A percentile compares a stretch with the other conserved stretches of the same genome.
These are phyloP conservation scores for Trametes sanguinea DNA, from an alignment of 768 basidiomycete species.

Conservation along the genomic window DNA sequence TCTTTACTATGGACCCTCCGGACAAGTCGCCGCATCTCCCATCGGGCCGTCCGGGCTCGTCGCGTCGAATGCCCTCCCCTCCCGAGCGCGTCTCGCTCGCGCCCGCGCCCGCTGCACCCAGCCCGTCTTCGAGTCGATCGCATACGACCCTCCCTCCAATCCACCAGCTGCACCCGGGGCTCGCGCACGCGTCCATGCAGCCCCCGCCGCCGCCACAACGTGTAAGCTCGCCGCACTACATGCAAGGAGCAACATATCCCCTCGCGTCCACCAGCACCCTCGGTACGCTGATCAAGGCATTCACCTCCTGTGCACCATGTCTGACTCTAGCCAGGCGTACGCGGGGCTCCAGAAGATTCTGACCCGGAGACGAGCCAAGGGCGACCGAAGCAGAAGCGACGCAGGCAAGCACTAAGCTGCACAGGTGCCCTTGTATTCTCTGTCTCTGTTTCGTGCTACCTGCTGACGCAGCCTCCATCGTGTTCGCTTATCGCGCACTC, in stretches of 20 bases:
- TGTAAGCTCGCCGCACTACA: conserved; percentile 23
- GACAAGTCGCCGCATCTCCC: conserved; percentile 38
- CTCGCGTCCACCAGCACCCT: conserved; percentile 24
- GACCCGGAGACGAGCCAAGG: conserved; percentile 58
- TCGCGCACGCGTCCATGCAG: conserved; percentile 50
- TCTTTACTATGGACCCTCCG: conserved; percentile 38
- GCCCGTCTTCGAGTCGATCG: conserved; percentile 23
- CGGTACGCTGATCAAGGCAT: conserved; percentile 10
- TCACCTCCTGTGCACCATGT: not conserved
- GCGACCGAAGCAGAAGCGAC: conserved; percentile 80
- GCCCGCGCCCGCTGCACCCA: conserved; percentile 22
- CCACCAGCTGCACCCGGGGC: conserved; percentile 65
- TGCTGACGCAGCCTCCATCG: conserved; percentile 15
- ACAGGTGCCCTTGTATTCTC: conserved; percentile 54
- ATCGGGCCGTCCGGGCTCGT: conserved; percentile 31
- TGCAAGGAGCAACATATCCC: conserved; percentile 25
- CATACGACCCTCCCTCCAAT: conserved; percentile 60
- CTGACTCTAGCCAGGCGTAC: conserved; percentile 26
- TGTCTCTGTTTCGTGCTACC: conserved; percentile 1
- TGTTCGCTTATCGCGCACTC: conserved; percentile 11
- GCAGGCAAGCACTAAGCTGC: conserved; percentile 82
- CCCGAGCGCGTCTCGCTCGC: conserved; percentile 31
- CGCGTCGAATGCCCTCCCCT: conserved; percentile 31
- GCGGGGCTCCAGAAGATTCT: conserved; percentile 49
- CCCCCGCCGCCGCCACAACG: conserved; percentile 32